Evolutionary conservation across 179 eudicot species (phyloP).

Genomic region (Carnegiea gigantea): DNA sequence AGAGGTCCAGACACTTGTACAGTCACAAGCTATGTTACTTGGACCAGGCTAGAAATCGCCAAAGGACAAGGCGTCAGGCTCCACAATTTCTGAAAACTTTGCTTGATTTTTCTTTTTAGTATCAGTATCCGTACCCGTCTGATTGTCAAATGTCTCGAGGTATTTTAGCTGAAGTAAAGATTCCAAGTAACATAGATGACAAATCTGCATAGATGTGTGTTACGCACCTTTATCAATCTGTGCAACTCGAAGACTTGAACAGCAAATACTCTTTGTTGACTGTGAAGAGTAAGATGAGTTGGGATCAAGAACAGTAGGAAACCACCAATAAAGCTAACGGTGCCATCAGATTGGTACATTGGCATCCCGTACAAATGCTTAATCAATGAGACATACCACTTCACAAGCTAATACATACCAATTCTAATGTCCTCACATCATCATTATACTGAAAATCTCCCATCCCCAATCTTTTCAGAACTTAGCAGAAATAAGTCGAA

Average conservation of each 20-base stretch:
- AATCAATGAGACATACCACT: slow-evolving; percentile 6
- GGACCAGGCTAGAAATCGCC: neutral
- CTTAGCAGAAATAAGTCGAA: neutral
- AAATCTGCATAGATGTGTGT: neutral
- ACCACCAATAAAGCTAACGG: slow-evolving; percentile 15
- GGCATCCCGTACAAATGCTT: slow-evolving; percentile 14
- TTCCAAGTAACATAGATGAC: neutral
- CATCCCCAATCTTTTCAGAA: neutral
- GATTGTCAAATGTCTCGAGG: neutral
- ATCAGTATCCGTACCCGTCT: neutral
- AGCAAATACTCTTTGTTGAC: slow-evolving; percentile 94
- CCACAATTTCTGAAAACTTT: neutral
- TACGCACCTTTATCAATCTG: slow-evolving; percentile 73
- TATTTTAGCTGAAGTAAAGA: neutral
- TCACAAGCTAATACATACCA: neutral
- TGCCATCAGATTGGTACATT: neutral
- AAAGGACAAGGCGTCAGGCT: neutral
- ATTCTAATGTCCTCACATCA: neutral
- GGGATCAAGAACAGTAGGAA: slow-evolving; percentile 23
- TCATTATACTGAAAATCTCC: neutral
- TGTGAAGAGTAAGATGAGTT: slow-evolving; percentile 43
- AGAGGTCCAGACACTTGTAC: neutral
- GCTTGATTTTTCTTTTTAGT: neutral
- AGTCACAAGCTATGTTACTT: neutral
- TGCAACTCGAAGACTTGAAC: slow-evolving; percentile 98